A percentile compares a stretch with the other conserved stretches of the same genome.
phyloP scores from a whole-genome alignment of 2,329 filamentous ascomycete species.

The Colletotrichum lentis region DNA sequence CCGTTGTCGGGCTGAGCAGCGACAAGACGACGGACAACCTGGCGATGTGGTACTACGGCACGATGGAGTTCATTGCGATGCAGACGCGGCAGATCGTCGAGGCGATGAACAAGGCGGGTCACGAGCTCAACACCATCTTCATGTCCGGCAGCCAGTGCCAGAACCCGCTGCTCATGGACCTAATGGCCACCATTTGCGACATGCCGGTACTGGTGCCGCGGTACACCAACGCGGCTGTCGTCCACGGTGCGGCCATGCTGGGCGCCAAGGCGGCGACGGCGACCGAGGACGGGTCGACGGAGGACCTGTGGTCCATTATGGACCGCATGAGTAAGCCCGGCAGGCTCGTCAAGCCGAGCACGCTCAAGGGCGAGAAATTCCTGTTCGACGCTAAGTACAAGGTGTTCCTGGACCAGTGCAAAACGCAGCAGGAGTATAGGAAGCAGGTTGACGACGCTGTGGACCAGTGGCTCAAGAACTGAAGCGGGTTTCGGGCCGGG shows the following conservation, averaged over 20 bases:
- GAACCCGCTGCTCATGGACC: constrained; percentile 88
- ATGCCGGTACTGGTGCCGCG: constrained; percentile 94
- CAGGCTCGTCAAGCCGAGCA: constrained; percentile 78
- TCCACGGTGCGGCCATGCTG: constrained; percentile 98
- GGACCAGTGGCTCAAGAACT: constrained; percentile 45
- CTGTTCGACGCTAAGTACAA: constrained; percentile 89
- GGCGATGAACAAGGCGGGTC: constrained; percentile 89
- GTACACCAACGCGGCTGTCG: constrained; percentile 94
- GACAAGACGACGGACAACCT: constrained; percentile 89
- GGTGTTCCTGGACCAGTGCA: constrained; percentile 93
- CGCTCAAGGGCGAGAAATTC: constrained; percentile 76
- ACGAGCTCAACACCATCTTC: constrained; percentile 91
- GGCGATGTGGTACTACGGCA: constrained; percentile 91
- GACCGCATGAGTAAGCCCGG: constrained; percentile 96
- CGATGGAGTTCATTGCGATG: constrained; percentile 97
- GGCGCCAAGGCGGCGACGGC: constrained; percentile 95
- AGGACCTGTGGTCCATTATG: constrained; percentile 96
- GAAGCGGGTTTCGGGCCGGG: neutral
- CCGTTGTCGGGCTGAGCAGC: constrained; percentile 83
- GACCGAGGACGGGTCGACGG: constrained; percentile 77
- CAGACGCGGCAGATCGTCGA: constrained; percentile 96
- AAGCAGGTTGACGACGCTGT: constrained; percentile 75
- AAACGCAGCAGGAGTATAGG: constrained; percentile 84
- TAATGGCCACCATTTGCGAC: constrained; percentile 88
- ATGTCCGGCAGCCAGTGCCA: constrained; percentile 99